Base-by-base conservation (phyloP, 75 land plant species). In the Sequoiadendron giganteum region DNA sequence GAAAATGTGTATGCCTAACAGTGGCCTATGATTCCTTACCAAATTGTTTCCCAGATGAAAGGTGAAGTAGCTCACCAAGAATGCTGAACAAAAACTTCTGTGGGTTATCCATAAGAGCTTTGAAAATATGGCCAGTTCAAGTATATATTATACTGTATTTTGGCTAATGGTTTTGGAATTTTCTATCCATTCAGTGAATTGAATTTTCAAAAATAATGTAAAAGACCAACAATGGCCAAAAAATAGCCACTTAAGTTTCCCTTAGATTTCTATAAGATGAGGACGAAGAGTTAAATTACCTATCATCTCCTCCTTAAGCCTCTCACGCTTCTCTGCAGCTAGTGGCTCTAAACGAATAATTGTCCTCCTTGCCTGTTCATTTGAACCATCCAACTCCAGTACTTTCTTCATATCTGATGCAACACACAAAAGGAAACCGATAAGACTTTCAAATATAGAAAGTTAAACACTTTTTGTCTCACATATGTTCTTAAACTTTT, bases 231-330 rank as follows among this genome's bases (percentile, higher is more conserved):
- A 0, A 54, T 56, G 61, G 61, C 61, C 19, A 56, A 56, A 56
- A 56, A 56, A 56, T 55, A 55, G 15, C 56, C 56, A 55, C 7
- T 36, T 19, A 73, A 83, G 32, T 34, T 90, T 87, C n/a, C 55
- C 52, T 21, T 55, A 13, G n/a, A 43, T 81, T 79, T 81, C 7
- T 19, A 15, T 21, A 43, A 81, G n/a, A 43, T 56, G 55, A 54
- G 28, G 16, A n/a, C 40, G 58, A 54, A n/a, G 38, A 42, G 16
- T 47, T 15, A 88, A 75, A 90, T 87, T 92, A 97, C 99, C 99
- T 30, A 98, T 92, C 99, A 98, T 98, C 88, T 98, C 99, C 84
- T 94, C 99, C 89, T 98, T 97, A 93, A 98, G 89, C 91, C 95
- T 96, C 87, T 97, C 99, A 75, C 95, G 84, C 86, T 95, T 94